Percentiles rank a stretch among this genome's conserved stretches.
Evolutionary conservation across 2,329 filamentous ascomycete genomes (phyloP).

Genomic region (Proliferodiscus dingleyae): DNA sequence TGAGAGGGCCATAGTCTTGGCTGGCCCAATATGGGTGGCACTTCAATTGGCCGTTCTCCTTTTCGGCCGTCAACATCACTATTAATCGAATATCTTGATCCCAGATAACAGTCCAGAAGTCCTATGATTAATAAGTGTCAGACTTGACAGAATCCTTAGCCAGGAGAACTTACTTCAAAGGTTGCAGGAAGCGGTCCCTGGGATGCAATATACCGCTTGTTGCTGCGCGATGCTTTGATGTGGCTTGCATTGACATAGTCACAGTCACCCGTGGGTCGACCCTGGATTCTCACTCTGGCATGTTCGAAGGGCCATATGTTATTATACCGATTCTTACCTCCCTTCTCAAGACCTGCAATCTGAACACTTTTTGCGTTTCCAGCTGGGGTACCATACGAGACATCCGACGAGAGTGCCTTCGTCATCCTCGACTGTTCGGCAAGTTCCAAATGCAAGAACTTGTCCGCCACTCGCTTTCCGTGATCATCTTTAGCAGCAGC

Average conservation of each 20-base stretch:
- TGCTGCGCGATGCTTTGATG: conserved; percentile 71
- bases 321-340: conserved; percentile 93
- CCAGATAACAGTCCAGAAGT: conserved; percentile 98
- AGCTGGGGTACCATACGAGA: conserved; percentile 47
- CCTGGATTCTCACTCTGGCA: conserved; percentile 74
- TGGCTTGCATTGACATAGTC: conserved; percentile 97
- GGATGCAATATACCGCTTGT: conserved; percentile 92
- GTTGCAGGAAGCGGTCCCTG: conserved; percentile 91
- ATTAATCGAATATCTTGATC: conserved; percentile 93
- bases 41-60: conserved; percentile 89
- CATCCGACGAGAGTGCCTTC: conserved; percentile 62
- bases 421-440: conserved; percentile 91
- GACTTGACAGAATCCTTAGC: conserved; percentile 2
- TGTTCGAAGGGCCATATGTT: conserved; percentile 97
- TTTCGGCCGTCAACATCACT: conserved; percentile 93
- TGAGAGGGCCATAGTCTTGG: conserved; percentile 71
- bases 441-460: conserved; percentile 78
- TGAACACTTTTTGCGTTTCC: conserved; percentile 46
- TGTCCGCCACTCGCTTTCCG: conserved; percentile 75
- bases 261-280: conserved; percentile 62
- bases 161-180: conserved; percentile 63
- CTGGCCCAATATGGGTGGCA: conserved; percentile 91
- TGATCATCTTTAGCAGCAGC: conserved; percentile 64
- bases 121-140: conserved; percentile 44
- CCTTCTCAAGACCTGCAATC: conserved; percentile 90